Conservation (phyloP, 2,329 filamentous ascomycete species). For the Colletotrichum ledebouriae region DNA sequence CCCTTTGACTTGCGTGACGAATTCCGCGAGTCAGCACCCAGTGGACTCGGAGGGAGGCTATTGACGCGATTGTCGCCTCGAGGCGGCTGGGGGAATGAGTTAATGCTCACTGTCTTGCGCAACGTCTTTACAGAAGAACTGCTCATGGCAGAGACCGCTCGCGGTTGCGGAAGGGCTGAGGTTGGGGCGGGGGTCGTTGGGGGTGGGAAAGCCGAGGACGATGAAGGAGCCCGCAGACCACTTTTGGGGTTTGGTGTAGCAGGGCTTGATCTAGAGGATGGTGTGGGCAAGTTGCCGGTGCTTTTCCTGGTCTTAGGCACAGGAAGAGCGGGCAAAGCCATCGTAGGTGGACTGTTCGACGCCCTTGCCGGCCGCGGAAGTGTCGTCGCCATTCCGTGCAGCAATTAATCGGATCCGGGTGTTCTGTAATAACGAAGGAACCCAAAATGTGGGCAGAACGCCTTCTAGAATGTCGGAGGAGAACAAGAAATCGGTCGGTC, state of each 20-base stretch:
- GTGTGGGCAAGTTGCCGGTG: slow-evolving; percentile 62
- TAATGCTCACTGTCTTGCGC: slow-evolving; percentile 92
- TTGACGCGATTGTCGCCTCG: slow-evolving; percentile 70
- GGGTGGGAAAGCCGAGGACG: slow-evolving; percentile 64
- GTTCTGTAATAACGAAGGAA: slow-evolving; percentile 15
- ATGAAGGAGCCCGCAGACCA: slow-evolving; percentile 68
- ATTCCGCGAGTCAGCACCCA: slow-evolving; percentile 65
- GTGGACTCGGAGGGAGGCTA: slow-evolving; percentile 74
- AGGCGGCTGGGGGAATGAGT: slow-evolving; percentile 92
- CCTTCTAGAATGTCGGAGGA: slow-evolving; percentile 33
- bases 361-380: slow-evolving; percentile 77
- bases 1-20: slow-evolving; percentile 67
- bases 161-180: slow-evolving; percentile 68
- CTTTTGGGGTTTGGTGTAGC: slow-evolving; percentile 68
- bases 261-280: slow-evolving; percentile 58
- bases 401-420: slow-evolving; percentile 20
- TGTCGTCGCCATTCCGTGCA: slow-evolving; percentile 67
- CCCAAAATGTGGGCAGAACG: slow-evolving; percentile 24
- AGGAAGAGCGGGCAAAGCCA: slow-evolving; percentile 81
- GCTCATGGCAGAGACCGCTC: slow-evolving; percentile 68
- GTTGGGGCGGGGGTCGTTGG: slow-evolving; percentile 65
- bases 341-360: slow-evolving; percentile 78
- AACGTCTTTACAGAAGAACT: slow-evolving; percentile 74
- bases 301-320: slow-evolving; percentile 79
- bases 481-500: slow-evolving; percentile 46